A percentile compares a stretch with the other conserved stretches of the same genome.
These are phyloP conservation scores for Cladorrhinum sp. DNA, from an alignment of 2,329 filamentous ascomycete genomes.

Conservation along the genomic window DNA sequence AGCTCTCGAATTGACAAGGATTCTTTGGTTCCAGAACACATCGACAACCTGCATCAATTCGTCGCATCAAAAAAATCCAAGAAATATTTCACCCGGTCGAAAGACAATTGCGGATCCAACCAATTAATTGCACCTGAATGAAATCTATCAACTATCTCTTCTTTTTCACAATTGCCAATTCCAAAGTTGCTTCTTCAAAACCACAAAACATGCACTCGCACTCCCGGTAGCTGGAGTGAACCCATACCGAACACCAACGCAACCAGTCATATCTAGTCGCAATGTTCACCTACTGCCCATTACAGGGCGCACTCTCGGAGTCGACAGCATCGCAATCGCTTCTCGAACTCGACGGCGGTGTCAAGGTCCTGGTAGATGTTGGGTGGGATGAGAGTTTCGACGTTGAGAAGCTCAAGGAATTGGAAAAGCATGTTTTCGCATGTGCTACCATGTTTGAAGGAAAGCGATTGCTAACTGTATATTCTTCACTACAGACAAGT, in stretches of 20 bases:
- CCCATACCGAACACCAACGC: conserved; percentile 22
- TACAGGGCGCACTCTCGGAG: conserved; percentile 86
- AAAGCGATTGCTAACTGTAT: conserved; percentile 26
- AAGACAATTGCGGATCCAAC: no score
- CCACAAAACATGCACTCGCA: conserved; percentile 14
- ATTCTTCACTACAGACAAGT: conserved; percentile 62
- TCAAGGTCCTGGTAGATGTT: conserved; percentile 91
- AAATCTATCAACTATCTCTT: no score
- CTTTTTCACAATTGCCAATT: background rate
- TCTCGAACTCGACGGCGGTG: conserved; percentile 90
- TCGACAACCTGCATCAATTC: background rate
- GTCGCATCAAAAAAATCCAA: background rate
- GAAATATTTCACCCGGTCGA: background rate
- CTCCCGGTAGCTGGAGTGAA: conserved; percentile 10
- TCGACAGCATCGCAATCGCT: conserved; percentile 91
- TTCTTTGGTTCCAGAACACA: background rate
- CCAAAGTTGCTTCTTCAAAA: background rate
- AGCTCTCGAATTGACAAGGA: background rate
- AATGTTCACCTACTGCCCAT: conserved; percentile 96
- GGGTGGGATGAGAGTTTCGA: conserved; percentile 96
- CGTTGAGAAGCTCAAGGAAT: conserved; percentile 72
- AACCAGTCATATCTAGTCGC: no score
- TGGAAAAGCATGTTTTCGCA: conserved; percentile 67
- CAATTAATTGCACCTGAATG: no score
- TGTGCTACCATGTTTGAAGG: no score